Percentiles rank a stretch among this genome's conserved stretches.
Conservation (phyloP, 495 filamentous ascomycete species). For the Melanomma pulvis-pyrius region DNA sequence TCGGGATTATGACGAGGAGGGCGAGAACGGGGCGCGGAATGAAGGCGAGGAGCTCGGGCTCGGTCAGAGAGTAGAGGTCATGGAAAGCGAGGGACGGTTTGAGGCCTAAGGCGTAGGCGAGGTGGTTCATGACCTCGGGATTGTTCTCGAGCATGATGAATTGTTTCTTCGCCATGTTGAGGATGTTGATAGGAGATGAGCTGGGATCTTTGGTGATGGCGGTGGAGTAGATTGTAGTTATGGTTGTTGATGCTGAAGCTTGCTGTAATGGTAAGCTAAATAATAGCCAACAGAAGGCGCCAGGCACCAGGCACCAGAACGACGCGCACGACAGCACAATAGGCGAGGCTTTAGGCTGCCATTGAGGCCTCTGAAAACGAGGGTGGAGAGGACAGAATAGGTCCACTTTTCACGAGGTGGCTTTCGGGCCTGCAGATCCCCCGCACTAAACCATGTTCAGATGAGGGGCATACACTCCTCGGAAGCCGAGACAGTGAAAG, state of each 20-base stretch:
- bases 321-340: too few relatives aligned
- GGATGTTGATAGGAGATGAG: not conserved
- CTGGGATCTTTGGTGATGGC: not conserved
- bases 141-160: slow-evolving; percentile 36
- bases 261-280: not conserved
- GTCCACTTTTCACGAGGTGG: not conserved
- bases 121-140: slow-evolving; percentile 32
- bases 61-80: slow-evolving; percentile 37
- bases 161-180: slow-evolving; percentile 14
- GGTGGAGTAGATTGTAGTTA: not conserved
- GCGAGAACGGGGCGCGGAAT: slow-evolving; percentile 36
- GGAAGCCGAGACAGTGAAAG: not conserved
- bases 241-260: not conserved
- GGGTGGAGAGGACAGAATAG: not conserved
- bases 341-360: not conserved
- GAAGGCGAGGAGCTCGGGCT: slow-evolving; percentile 34
- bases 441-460: slow-evolving; percentile 10
- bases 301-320: not conserved
- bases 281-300: not conserved
- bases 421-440: not conserved
- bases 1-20: slow-evolving; percentile 33
- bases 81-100: slow-evolving; percentile 22
- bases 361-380: not conserved
- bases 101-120: slow-evolving; percentile 28
- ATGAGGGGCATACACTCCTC: not conserved